Conservation (phyloP, 2,329 filamentous ascomycete species). For the Myriosclerotinia scirpicola region DNA sequence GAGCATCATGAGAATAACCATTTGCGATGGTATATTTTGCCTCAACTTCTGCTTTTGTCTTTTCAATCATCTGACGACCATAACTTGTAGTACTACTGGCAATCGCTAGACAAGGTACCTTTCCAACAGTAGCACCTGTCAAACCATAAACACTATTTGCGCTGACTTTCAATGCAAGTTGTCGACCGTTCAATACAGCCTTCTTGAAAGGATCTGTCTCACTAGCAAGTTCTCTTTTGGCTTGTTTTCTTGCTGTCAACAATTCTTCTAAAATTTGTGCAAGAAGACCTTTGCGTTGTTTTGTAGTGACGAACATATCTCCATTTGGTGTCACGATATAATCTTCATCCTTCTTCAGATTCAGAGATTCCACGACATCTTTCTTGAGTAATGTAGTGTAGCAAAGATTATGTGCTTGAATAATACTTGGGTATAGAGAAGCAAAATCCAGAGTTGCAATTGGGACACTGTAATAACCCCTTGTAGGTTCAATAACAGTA, state of each 20-base stretch:
- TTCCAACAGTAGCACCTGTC: constrained; percentile 93
- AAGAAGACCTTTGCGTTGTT: constrained; percentile 86
- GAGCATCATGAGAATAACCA: constrained; percentile 89
- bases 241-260: constrained; percentile 86
- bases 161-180: constrained; percentile 92
- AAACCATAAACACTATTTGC: constrained; percentile 98
- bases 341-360: constrained; percentile 82
- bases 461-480: constrained; percentile 92
- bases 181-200: constrained; percentile 94
- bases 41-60: constrained; percentile 95
- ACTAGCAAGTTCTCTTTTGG: constrained; percentile 82
- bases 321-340: constrained; percentile 96
- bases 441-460: constrained; percentile 98
- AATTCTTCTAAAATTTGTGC: constrained; percentile 96
- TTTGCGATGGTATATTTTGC: constrained; percentile 86
- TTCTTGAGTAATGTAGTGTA: constrained; percentile 92
- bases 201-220: constrained; percentile 98
- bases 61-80: constrained; percentile 98
- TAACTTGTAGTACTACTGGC: constrained; percentile 97
- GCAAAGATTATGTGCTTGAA: constrained; percentile 97
- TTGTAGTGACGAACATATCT: constrained; percentile 85
- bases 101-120: constrained; percentile 90
- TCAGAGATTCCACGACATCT: constrained; percentile 70
- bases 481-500: constrained; percentile 92
- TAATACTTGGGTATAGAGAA: constrained; percentile 97